Percentiles rank a stretch among this genome's conserved stretches.
Evolutionary conservation across 306 rosid genomes (phyloP).

Genomic region (Trifolium pratense): DNA sequence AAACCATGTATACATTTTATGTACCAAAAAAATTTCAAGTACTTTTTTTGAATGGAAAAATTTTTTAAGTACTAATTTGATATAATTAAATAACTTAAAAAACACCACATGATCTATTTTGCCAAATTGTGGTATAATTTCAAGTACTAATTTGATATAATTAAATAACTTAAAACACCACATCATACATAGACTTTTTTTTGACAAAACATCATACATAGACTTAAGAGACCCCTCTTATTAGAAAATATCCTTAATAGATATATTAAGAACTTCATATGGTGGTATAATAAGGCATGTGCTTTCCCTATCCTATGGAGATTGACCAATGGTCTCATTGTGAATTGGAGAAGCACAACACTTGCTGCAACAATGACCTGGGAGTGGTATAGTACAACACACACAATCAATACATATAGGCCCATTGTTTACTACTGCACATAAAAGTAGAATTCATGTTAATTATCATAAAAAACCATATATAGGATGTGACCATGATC

Average conservation of each 20-base stretch:
- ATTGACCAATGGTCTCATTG: slow-evolving; percentile 27
- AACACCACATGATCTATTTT: too few relatives aligned
- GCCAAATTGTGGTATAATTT: too few relatives aligned
- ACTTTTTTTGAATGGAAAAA: too few relatives aligned
- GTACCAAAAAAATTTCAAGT: too few relatives aligned
- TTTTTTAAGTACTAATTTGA: too few relatives aligned
- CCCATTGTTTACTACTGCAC: slow-evolving; percentile 10
- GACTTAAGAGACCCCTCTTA: neutral
- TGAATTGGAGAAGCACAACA: slow-evolving; percentile 54
- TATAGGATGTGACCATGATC: neutral
- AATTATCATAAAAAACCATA: slow-evolving; percentile 3
- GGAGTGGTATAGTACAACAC: slow-evolving; percentile 46
- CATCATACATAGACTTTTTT: too few relatives aligned
- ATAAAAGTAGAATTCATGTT: neutral
- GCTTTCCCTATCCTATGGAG: slow-evolving; percentile 1
- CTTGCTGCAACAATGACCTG: slow-evolving; percentile 49
- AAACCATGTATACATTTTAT: too few relatives aligned
- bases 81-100: too few relatives aligned
- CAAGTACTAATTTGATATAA: too few relatives aligned
- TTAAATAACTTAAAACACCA: too few relatives aligned
- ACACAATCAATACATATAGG: slow-evolving; percentile 22
- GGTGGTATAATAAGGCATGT: neutral
- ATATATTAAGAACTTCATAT: neutral
- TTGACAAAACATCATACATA: too few relatives aligned
- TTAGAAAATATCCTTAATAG: neutral